Percentiles rank a stretch among this genome's conserved stretches.
Evolutionary conservation across 2,329 filamentous ascomycete genomes (phyloP).

Genomic region (Ilyonectria sp.): DNA sequence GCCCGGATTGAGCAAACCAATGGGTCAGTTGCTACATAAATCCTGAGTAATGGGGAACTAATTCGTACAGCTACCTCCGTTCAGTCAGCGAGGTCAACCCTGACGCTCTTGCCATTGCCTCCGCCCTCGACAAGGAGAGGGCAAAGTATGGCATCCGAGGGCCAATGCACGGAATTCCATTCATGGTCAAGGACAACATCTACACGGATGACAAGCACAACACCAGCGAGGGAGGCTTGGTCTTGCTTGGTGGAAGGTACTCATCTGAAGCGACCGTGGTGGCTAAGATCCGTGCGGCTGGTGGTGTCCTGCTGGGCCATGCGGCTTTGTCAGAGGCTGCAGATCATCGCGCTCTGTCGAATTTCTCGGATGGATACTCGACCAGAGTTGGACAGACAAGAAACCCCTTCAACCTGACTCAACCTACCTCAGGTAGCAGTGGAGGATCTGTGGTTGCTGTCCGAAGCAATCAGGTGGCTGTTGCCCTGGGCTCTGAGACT

Average conservation of each 20-base stretch:
- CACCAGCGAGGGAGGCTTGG: constrained; percentile 49
- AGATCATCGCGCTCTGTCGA: constrained; percentile 22
- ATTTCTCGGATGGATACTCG: constrained; percentile 30
- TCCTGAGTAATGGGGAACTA: neutral
- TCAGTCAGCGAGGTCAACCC: neutral
- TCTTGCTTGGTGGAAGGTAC: constrained; percentile 25
- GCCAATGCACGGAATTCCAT: constrained; percentile 74
- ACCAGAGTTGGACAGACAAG: constrained; percentile 27
- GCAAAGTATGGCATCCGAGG: constrained; percentile 46
- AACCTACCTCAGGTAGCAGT: constrained; percentile 25
- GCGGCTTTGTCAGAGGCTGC: constrained; percentile 26
- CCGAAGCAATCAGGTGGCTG: constrained; percentile 22
- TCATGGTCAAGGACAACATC: constrained; percentile 78
- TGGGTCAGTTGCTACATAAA: neutral
- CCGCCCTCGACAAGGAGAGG: constrained; percentile 51
- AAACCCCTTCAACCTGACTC: constrained; percentile 30
- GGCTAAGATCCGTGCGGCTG: constrained; percentile 20
- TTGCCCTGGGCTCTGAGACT: constrained; percentile 26
- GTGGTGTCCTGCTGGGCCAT: constrained; percentile 22
- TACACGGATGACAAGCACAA: constrained; percentile 72
- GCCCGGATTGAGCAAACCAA: neutral
- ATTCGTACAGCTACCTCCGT: neutral
- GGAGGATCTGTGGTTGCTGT: constrained; percentile 22
- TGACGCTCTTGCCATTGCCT: constrained; percentile 41
- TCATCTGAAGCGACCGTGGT: constrained; percentile 22